Percentiles rank a stretch among this genome's conserved stretches.
phyloP scores from a whole-genome alignment of 805 yeast species.

The Candida krabiensis region DNA sequence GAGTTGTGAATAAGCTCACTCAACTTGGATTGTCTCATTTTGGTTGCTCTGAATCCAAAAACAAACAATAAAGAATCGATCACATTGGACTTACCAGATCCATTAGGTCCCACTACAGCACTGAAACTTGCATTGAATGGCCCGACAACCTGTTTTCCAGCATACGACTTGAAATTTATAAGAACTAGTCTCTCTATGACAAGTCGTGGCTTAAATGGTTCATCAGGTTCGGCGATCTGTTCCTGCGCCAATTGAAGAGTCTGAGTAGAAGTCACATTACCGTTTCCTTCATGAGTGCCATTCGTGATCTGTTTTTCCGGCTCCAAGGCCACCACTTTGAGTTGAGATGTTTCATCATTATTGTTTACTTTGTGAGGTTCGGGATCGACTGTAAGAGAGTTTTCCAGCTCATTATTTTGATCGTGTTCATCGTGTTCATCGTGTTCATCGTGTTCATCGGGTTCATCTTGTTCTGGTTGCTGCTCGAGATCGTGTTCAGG shows the following conservation, averaged over 20 bases:
- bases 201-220: conserved; percentile 44
- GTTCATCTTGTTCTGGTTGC: background rate
- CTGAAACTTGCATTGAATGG: conserved; percentile 93
- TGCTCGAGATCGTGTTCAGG: background rate
- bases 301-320: conserved; percentile 3
- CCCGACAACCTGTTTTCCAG: conserved; percentile 89
- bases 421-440: background rate
- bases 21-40: conserved; percentile 95
- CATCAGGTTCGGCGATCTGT: conserved; percentile 11
- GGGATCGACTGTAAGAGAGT: too few species aligned
- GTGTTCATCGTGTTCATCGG: background rate
- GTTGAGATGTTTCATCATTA: too few species aligned
- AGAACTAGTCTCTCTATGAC: conserved; percentile 75
- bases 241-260: conserved; percentile 10
- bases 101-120: conserved; percentile 98
- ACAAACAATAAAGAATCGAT: conserved; percentile 98
- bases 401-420: too few species aligned
- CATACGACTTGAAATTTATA: conserved; percentile 91
- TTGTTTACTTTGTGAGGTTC: too few species aligned
- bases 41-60: conserved; percentile 93
- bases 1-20: conserved; percentile 93
- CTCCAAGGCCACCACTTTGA: conserved; percentile 13
- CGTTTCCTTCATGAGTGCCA: background rate
- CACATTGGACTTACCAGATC: conserved; percentile 95
- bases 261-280: conserved; percentile 4